phyloP scores from a whole-genome alignment of 2,329 filamentous ascomycete species.

The Conoideocrella luteorostrata region DNA sequence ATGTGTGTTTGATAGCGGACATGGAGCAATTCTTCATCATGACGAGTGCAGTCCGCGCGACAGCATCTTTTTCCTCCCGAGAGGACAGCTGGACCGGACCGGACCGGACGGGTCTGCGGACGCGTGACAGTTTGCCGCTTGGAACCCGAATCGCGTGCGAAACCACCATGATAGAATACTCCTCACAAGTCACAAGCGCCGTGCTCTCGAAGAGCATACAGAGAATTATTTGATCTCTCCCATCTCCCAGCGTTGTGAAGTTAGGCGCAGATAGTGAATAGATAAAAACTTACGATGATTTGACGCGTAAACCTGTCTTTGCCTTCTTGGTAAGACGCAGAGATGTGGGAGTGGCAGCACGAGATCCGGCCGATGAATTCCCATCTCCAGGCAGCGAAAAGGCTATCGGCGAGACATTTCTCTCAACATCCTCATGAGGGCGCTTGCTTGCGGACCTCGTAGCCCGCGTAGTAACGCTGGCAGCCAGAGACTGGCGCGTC shows the following conservation, averaged over 20 bases:
- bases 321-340: slow-evolving; percentile 53
- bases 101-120: too few species aligned
- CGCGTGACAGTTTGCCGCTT: too few species aligned
- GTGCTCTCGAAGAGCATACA: too few species aligned
- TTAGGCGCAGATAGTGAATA: not conserved
- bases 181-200: too few species aligned
- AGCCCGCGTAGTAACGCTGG: slow-evolving; percentile 31
- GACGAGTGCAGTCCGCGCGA: not conserved
- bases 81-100: not conserved
- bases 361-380: slow-evolving; percentile 45
- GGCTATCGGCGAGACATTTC: slow-evolving; percentile 45
- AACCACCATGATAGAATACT: too few species aligned
- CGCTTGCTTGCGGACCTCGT: slow-evolving; percentile 48
- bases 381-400: slow-evolving; percentile 42
- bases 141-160: too few species aligned
- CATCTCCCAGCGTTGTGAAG: not conserved
- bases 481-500: slow-evolving; percentile 29
- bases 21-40: not conserved
- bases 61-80: not conserved
- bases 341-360: slow-evolving; percentile 53
- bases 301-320: slow-evolving; percentile 57
- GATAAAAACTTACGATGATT: slow-evolving; percentile 56
- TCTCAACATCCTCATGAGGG: slow-evolving; percentile 48
- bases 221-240: too few species aligned
- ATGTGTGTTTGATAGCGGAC: not conserved